A percentile compares a stretch with the other conserved stretches of the same genome.
Evolutionary conservation across 1,284 basidiomycete species (phyloP).

Genomic region (Trichosporon ovoides): DNA sequence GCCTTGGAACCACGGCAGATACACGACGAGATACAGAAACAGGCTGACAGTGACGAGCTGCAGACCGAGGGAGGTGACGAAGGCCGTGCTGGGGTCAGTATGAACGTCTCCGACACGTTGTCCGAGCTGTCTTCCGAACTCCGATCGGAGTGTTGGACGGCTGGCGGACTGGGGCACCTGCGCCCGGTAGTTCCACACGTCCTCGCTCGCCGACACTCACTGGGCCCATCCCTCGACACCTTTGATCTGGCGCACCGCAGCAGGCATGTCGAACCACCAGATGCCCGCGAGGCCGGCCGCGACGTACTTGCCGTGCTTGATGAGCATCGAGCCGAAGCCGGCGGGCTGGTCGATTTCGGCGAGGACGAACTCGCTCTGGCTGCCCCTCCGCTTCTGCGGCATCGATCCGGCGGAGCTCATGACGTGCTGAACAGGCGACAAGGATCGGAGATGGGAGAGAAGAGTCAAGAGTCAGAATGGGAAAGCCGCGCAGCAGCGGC

Average conservation of each 20-base stretch:
- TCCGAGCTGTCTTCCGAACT: not conserved
- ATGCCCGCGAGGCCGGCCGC: conserved; percentile 32
- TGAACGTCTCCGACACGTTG: not conserved
- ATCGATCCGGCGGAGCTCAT: not conserved
- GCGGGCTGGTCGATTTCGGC: conserved; percentile 5
- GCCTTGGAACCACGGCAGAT: conserved; percentile 45
- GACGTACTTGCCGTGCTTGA: conserved; percentile 48
- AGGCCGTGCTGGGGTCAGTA: conserved; percentile 14
- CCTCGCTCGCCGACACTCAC: conserved; percentile 6
- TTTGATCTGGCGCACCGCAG: conserved; percentile 21
- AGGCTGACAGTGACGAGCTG: conserved; percentile 40
- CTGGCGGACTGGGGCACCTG: not conserved
- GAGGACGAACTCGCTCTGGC: conserved; percentile 1
- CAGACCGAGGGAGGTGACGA: conserved; percentile 14
- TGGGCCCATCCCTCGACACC: conserved; percentile 24
- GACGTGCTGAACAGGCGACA: not conserved
- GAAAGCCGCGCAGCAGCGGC: no score
- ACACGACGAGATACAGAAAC: conserved; percentile 48
- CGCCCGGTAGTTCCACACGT: not conserved
- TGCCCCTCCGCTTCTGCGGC: not conserved
- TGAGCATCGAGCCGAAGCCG: conserved; percentile 6
- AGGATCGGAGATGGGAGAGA: not conserved
- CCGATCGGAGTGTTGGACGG: no score
- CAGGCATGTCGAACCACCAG: conserved; percentile 38
- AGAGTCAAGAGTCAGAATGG: not conserved